Conservation (phyloP, 306 rosid genomes). For the Quercus suber region DNA sequence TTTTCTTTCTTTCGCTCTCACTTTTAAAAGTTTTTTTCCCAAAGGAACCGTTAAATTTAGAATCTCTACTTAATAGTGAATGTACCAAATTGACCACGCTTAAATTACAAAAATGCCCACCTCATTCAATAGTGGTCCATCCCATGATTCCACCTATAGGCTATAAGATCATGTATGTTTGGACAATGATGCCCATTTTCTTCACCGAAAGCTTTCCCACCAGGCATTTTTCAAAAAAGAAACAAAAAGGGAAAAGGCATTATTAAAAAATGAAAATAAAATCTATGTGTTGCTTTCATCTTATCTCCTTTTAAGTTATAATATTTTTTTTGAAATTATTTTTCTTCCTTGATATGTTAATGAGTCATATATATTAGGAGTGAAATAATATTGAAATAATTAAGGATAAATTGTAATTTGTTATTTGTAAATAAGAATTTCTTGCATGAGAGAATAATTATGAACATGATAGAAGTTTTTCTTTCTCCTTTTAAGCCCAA, state of each 20-base stretch:
- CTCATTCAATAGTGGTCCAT: not conserved
- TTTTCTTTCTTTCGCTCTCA: not conserved
- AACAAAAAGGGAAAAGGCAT: too few species aligned
- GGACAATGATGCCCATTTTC: slow-evolving; percentile 10
- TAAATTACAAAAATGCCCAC: slow-evolving; percentile 17
- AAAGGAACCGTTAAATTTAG: slow-evolving; percentile 18
- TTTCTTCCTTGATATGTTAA: not conserved
- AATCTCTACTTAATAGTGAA: not conserved
- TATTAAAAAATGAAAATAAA: too few species aligned
- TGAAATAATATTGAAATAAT: too few species aligned
- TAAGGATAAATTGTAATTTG: too few species aligned
- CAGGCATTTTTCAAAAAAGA: too few species aligned
- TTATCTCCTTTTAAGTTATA: not conserved
- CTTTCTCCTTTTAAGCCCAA: too few species aligned
- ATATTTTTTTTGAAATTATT: not conserved
- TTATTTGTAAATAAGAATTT: too few species aligned
- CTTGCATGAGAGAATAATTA: too few species aligned
- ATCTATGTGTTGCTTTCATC: too few species aligned
- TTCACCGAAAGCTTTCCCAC: not conserved
- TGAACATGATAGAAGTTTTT: too few species aligned
- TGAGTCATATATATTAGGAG: too few species aligned
- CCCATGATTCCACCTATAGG: not conserved
- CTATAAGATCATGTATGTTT: not conserved
- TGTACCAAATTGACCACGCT: not conserved
- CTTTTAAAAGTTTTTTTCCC: not conserved